Evolutionary conservation across 805 yeast species (phyloP).

Genomic region (Blastobotrys muscicola): DNA sequence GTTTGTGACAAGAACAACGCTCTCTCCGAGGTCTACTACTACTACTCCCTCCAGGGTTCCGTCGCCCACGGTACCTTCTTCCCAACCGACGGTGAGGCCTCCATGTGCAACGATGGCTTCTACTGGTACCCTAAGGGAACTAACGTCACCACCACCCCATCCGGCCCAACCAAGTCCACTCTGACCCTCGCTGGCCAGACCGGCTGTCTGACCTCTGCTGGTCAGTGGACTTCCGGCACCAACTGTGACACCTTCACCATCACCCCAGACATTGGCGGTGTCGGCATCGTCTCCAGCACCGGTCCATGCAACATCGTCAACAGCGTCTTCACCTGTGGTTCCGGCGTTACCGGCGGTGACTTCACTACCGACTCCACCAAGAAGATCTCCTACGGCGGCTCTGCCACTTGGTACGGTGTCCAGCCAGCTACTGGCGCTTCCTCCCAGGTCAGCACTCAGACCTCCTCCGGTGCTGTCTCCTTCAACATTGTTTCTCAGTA

Average conservation of each 20-base stretch:
- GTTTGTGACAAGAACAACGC: slow-evolving; percentile 46
- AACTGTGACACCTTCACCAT: slow-evolving; percentile 74
- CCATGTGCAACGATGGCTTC: slow-evolving; percentile 66
- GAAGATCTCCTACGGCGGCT: slow-evolving; percentile 54
- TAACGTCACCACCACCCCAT: slow-evolving; percentile 16
- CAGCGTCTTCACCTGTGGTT: slow-evolving; percentile 29
- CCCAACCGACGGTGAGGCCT: slow-evolving; percentile 44
- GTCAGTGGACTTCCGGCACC: slow-evolving; percentile 65
- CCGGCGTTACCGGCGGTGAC: slow-evolving; percentile 38
- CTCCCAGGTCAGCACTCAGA: slow-evolving; percentile 40
- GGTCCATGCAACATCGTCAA: slow-evolving; percentile 54
- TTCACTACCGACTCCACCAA: slow-evolving; percentile 44
- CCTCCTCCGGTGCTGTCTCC: slow-evolving; percentile 33
- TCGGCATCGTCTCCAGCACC: slow-evolving; percentile 53
- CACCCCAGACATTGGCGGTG: slow-evolving; percentile 61
- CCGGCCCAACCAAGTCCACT: slow-evolving; percentile 37
- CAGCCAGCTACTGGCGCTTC: slow-evolving; percentile 33
- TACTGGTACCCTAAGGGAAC: slow-evolving; percentile 61
- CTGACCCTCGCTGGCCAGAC: slow-evolving; percentile 40
- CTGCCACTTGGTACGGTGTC: slow-evolving; percentile 48
- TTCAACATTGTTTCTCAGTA: slow-evolving; percentile 26
- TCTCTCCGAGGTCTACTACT: slow-evolving; percentile 70
- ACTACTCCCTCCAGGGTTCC: slow-evolving; percentile 65
- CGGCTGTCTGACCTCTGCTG: slow-evolving; percentile 80
- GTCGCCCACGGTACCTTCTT: slow-evolving; percentile 54